phyloP scores from a whole-genome alignment of 176 grass and related monocot genomes.

The Alloteropsis semialata region DNA sequence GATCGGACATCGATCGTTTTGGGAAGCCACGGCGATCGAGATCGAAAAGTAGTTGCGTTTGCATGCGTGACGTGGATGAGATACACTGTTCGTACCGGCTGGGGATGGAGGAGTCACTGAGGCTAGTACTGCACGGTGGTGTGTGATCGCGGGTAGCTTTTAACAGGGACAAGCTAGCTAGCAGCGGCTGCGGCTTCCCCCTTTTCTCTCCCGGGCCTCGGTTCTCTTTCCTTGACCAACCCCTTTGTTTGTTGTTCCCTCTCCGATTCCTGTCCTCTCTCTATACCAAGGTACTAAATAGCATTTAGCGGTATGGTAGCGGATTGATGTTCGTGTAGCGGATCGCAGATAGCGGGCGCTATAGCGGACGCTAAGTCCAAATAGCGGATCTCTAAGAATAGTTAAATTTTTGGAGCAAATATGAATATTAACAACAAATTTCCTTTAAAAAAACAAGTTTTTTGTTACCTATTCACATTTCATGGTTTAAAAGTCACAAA shows the following conservation, averaged over 20 bases:
- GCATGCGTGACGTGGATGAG: conserved; percentile 21
- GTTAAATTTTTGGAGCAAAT: too few relatives aligned
- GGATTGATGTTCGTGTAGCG: too few relatives aligned
- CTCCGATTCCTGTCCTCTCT: background rate
- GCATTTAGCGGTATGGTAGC: too few relatives aligned
- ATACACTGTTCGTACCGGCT: conserved; percentile 20
- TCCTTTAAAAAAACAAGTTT: too few relatives aligned
- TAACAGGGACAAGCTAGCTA: conserved; percentile 62
- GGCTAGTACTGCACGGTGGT: conserved; percentile 2
- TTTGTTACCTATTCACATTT: too few relatives aligned
- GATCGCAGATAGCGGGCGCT: too few relatives aligned
- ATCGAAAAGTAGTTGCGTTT: conserved; percentile 33
- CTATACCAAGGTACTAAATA: too few relatives aligned
- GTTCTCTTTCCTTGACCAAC: conserved; percentile 30
- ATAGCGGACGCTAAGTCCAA: too few relatives aligned
- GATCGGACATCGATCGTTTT: background rate
- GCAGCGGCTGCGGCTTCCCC: conserved; percentile 25
- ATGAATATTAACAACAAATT: too few relatives aligned
- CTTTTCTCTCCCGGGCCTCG: conserved; percentile 20
- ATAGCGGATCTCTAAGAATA: too few relatives aligned
- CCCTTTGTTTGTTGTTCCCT: conserved; percentile 21
- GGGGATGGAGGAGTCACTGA: conserved; percentile 14
- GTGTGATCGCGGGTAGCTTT: conserved; percentile 48
- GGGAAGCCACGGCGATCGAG: background rate
- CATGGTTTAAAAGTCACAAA: too few relatives aligned